A percentile compares a stretch with the other conserved stretches of the same genome.
Conservation (phyloP, 345 rosid genomes). For the Dimocarpus longan region DNA sequence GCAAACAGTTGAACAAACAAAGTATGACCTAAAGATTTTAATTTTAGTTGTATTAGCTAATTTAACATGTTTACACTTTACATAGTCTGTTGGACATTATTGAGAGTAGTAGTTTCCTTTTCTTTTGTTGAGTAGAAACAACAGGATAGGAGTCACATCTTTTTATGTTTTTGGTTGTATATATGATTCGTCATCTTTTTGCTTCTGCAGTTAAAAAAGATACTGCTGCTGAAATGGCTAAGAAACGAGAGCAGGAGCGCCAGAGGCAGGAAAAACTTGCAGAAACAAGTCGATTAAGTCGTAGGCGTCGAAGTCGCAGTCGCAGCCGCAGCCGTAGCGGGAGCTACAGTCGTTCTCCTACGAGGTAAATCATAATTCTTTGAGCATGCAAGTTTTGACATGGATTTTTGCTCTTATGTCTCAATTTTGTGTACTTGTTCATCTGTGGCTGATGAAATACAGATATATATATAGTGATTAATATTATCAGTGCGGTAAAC, state of each 20-base stretch:
- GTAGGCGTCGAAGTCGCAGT: conserved; percentile 47
- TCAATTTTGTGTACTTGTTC: not conserved
- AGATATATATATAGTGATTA: not conserved
- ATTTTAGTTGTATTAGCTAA: not conserved
- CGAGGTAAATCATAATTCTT: conserved; percentile 57
- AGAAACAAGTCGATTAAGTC: conserved; percentile 79
- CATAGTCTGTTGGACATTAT: not conserved
- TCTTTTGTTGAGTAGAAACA: not conserved
- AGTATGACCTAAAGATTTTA: conserved; percentile 48
- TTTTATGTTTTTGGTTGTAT: conserved; percentile 1
- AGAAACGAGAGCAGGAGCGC: conserved; percentile 90
- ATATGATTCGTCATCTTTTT: conserved; percentile 13
- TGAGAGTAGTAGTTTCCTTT: not conserved
- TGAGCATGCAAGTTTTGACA: not conserved
- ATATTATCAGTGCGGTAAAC: not conserved
- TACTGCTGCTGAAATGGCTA: conserved; percentile 88
- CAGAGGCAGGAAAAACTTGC: conserved; percentile 89
- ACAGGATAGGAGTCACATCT: not conserved
- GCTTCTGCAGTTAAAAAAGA: conserved; percentile 83
- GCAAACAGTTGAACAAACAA: conserved; percentile 86
- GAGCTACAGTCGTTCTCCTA: conserved; percentile 84
- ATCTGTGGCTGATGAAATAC: not conserved
- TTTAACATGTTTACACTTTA: conserved; percentile 1
- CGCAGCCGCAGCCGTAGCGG: conserved; percentile 66
- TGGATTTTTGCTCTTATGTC: not conserved